Evolutionary conservation across 2,329 filamentous ascomycete species (phyloP).

Genomic region (Drechslerella stenobrocha): DNA sequence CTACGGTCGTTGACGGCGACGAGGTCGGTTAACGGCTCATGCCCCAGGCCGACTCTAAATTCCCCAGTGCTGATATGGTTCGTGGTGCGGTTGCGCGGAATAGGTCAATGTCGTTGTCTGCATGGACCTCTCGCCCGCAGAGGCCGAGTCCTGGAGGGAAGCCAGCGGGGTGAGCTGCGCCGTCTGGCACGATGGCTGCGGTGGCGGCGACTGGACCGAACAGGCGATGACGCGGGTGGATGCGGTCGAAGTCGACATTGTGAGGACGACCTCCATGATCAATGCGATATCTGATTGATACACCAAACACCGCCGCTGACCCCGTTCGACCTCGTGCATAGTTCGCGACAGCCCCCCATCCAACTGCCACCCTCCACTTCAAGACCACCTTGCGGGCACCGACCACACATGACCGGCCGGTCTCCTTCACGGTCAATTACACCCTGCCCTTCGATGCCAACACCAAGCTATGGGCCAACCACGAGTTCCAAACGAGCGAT

Average conservation of each 20-base stretch:
- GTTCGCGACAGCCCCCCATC: conserved; percentile 12
- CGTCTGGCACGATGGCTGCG: conserved; percentile 34
- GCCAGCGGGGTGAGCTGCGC: conserved; percentile 6
- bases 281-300: conserved; percentile 1
- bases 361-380: conserved; percentile 20
- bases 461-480: conserved; percentile 34
- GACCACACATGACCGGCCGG: neutral
- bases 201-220: conserved; percentile 14
- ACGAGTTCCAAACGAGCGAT: conserved; percentile 29
- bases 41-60: conserved; percentile 19
- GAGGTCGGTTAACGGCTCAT: conserved; percentile 12
- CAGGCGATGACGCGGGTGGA: conserved; percentile 8
- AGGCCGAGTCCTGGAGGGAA: neutral
- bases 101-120: conserved; percentile 38
- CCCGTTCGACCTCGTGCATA: conserved; percentile 1
- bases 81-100: neutral
- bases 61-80: conserved; percentile 4
- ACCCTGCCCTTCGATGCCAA: conserved; percentile 7
- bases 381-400: conserved; percentile 20
- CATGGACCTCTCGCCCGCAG: conserved; percentile 18
- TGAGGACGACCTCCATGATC: conserved; percentile 11
- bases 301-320: neutral
- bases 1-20: conserved; percentile 39
- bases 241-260: conserved; percentile 10
- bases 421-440: conserved; percentile 43